Evolutionary conservation across 495 filamentous ascomycete genomes (phyloP).

Genomic region (Aspergillus sclerotioniger): DNA sequence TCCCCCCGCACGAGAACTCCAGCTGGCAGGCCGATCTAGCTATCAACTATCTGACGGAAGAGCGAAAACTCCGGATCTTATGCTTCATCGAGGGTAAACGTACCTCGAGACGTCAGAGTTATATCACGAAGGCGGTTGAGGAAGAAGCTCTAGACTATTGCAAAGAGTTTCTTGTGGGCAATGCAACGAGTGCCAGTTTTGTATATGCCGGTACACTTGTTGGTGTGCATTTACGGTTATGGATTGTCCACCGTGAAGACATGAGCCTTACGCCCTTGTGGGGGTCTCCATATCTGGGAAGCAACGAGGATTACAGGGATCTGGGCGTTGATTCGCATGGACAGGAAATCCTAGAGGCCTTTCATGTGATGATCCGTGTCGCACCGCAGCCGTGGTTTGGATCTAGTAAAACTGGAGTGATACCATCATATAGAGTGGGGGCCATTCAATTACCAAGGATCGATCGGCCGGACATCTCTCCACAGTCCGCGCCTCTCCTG

Average conservation of each 20-base stretch:
- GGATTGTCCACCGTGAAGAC: not conserved
- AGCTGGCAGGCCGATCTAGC: too few species aligned
- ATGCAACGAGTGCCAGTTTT: not conserved
- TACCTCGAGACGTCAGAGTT: not conserved
- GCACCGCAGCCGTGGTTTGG: too few species aligned
- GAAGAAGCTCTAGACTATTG: slow-evolving; percentile 4
- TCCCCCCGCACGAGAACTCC: too few species aligned
- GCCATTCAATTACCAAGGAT: too few species aligned
- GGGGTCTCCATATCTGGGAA: not conserved
- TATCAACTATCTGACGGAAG: too few species aligned
- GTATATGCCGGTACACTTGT: slow-evolving; percentile 4
- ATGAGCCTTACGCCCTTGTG: not conserved
- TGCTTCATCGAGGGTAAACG: slow-evolving; percentile 2
- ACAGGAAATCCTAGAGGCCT: not conserved
- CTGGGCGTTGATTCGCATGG: not conserved
- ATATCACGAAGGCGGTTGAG: not conserved
- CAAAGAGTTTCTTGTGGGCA: not conserved
- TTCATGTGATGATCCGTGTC: not conserved
- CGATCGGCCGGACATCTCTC: too few species aligned
- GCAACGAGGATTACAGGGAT: slow-evolving; percentile 1
- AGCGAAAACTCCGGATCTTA: not conserved
- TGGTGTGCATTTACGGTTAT: not conserved
- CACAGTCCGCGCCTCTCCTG: too few species aligned
- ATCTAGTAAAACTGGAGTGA: too few species aligned
- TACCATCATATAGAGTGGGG: too few species aligned